Base-by-base conservation (phyloP, 306 rosid species). In the Lupinus albus region DNA sequence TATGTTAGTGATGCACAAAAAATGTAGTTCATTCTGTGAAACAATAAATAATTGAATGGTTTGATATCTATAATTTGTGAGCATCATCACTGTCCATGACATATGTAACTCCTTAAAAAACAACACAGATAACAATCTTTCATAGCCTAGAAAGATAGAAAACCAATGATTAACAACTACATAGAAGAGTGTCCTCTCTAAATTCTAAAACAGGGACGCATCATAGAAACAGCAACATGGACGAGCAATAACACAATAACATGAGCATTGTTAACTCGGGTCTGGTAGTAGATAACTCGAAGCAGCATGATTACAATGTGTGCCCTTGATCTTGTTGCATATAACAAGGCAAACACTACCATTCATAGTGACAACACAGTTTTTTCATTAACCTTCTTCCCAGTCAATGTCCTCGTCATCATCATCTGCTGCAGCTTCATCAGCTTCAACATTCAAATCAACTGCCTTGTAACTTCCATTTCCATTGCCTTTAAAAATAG, bases 401-500 rank as follows among this genome's bases (percentile, higher is more conserved):
- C 97, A 88, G 75, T 91, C 96, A 16, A 91, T 74, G 30, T 25
- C 30, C 2, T 79, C 91, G 1, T 81, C 86, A 0, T 82, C 96
- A 0, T 83, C 91, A 2, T 86, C 91, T 15, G 87, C 85, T 4
- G 76, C 84, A 39, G 79, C 64, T 46, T 83, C 86, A 63, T 86
- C 88, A 13, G 94, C 96, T 75, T 85, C 82, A 32, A 88, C 80
- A 61, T 91, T 91, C 89, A 91, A 82, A 83, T 91, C 97, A 32
- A 61, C 46, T 32, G 89, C 96, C 84, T 73, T 91, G 84, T 73
- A 91, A 62, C 60, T 78, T 76, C 67, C 95, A 54, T 60, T 85
- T 67, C 81, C 70, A 65, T 79, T 85, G 54, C 89, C 97, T 86
- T 33, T 14, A 77, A 53, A 60, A 72, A 14, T 53, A 49, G 41